Percentiles rank a stretch among this genome's conserved stretches.
These are phyloP conservation scores for Pseudogymnoascus pannorum DNA, from an alignment of 2,329 filamentous ascomycete species.

Conservation along the genomic window DNA sequence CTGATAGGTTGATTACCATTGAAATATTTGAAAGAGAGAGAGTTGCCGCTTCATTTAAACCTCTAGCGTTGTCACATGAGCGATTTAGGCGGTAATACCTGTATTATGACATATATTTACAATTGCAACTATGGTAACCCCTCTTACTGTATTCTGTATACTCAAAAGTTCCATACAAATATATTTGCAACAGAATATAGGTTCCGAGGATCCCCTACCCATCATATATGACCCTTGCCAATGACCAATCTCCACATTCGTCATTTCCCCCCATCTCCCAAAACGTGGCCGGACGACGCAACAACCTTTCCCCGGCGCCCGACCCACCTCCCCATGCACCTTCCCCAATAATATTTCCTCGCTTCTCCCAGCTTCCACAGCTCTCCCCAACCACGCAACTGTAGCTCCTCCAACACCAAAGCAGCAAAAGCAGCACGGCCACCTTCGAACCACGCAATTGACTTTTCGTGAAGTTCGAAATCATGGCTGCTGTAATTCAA, in stretches of 20 bases:
- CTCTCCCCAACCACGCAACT: background rate
- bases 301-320: background rate
- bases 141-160: too few relatives aligned
- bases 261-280: background rate
- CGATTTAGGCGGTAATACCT: background rate
- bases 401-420: background rate
- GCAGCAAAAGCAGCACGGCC: background rate
- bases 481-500: constrained; percentile 34
- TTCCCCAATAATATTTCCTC: background rate
- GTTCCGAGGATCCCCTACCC: too few relatives aligned
- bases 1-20: background rate
- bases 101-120: background rate
- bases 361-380: constrained; percentile 8
- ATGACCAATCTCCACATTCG: constrained; percentile 1
- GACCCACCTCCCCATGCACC: too few relatives aligned
- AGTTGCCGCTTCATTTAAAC: background rate
- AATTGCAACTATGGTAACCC: too few relatives aligned
- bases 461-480: constrained; percentile 9
- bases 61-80: background rate
- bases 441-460: background rate
- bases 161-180: too few relatives aligned
- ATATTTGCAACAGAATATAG: too few relatives aligned
- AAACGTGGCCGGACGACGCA: background rate
- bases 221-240: too few relatives aligned
- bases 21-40: background rate